Base-by-base conservation (phyloP, 441 rosid genomes). In the Francoa sonchifolia region DNA sequence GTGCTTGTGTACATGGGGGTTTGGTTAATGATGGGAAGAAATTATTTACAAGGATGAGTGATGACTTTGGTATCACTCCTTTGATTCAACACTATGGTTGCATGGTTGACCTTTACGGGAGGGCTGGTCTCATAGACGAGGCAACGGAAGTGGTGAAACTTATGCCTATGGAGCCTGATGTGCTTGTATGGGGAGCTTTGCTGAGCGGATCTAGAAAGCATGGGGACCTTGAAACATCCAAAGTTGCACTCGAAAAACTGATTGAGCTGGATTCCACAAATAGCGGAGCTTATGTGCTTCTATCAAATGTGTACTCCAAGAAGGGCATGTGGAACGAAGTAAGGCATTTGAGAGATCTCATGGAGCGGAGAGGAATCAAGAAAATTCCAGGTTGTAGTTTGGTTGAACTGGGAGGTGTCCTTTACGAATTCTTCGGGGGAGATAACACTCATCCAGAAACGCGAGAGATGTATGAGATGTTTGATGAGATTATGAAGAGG, bases 51-150 rank as follows among this genome's bases (percentile, higher is more conserved):
- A 50, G 48, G 3, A 76, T 76, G 82, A 59, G 46, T 53, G 63
- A 63, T 15, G 56, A 49, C 18, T 64, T 71, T 16, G 62, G 65
- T 27, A 59, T 79, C 32, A 66, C 52, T 50, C 82, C 79, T 0
- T 69, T 69, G 66, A 62, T 76, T 26, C 82, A 76, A 59, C 90
- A 80, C 44, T 76, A 67, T 26, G 82, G 85, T 23, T 76, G 90
- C 36, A 61, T 76, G 71, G 77, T 79, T 11, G 65, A 76, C 56
- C 85, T 79, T 46, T 76, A 76, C 1, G 69, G 82, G 7, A 77
- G 71, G 4, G 65, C 76, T 0, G 82, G 82, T 17, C 67, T 49
- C 31, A 15, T 80, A 11, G 73, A 74, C 41, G 82, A 69, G 45
- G 90, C 90, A 4, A 69, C 67, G 26, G 51, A 58, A 18, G 57